These are phyloP conservation scores for Pelargonium australe DNA, from an alignment of 441 rosid species.

Conservation along the genomic window DNA sequence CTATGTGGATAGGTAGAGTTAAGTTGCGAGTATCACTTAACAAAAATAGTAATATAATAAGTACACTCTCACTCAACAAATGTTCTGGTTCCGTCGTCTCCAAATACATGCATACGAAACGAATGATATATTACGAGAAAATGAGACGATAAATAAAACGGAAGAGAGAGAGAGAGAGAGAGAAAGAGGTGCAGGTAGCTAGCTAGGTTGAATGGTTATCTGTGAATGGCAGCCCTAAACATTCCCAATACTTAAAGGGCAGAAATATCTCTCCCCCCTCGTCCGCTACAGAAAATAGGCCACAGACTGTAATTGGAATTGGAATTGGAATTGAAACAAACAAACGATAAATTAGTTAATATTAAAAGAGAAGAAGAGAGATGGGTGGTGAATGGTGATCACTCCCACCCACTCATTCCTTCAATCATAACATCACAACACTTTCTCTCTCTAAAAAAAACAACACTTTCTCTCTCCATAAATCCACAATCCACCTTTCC, in stretches of 20 bases:
- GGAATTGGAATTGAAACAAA: not conserved
- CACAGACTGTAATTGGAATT: slow-evolving; percentile 20
- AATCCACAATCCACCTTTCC: slow-evolving; percentile 9
- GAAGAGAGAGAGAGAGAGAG: too few species aligned
- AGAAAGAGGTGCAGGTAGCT: too few species aligned
- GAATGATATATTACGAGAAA: too few species aligned
- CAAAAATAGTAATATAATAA: too few species aligned
- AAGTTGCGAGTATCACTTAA: too few species aligned
- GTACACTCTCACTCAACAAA: too few species aligned
- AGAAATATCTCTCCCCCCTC: slow-evolving; percentile 41
- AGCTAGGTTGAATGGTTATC: too few species aligned
- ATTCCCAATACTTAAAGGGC: slow-evolving; percentile 31
- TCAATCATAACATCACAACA: slow-evolving; percentile 34
- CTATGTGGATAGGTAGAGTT: too few species aligned
- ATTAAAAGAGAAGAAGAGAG: not conserved
- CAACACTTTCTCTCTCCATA: slow-evolving; percentile 6
- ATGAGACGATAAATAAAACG: too few species aligned
- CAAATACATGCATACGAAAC: too few species aligned
- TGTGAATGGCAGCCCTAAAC: slow-evolving; percentile 22
- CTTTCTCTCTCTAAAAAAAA: not conserved
- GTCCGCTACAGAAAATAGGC: slow-evolving; percentile 37
- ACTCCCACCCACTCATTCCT: slow-evolving; percentile 57
- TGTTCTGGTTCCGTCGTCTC: too few species aligned
- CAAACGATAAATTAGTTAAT: too few species aligned
- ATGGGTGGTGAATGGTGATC: slow-evolving; percentile 5